Percentiles rank a stretch among this genome's conserved stretches.
phyloP scores from a whole-genome alignment of 164 flowering plant genomes.

The Aristolochia californica region DNA sequence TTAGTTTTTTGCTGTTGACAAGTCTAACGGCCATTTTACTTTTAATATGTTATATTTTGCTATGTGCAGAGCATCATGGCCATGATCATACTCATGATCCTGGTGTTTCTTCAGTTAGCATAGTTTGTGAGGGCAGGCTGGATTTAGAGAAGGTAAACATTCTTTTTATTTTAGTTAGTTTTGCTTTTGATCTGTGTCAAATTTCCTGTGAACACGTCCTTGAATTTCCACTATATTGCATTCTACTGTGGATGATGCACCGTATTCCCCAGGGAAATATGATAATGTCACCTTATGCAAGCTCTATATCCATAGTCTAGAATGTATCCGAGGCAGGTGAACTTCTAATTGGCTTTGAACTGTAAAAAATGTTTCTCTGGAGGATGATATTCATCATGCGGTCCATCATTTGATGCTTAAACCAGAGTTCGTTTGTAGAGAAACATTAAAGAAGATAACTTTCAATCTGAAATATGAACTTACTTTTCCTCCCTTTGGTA shows the following conservation, averaged over 20 bases:
- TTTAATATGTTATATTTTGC: neutral
- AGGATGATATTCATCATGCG: too few relatives aligned
- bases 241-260: too few relatives aligned
- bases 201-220: neutral
- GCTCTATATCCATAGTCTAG: neutral
- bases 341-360: too few relatives aligned
- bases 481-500: conserved; percentile 2
- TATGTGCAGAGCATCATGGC: conserved; percentile 59
- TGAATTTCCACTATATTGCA: too few relatives aligned
- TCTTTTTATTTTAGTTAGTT: neutral
- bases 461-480: too few relatives aligned
- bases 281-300: neutral
- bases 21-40: too few relatives aligned
- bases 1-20: neutral
- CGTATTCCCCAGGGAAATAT: neutral
- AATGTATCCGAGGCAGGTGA: neutral
- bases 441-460: too few relatives aligned
- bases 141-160: conserved; percentile 80
- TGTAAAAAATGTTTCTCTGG: too few relatives aligned
- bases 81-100: conserved; percentile 95
- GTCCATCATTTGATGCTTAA: too few relatives aligned
- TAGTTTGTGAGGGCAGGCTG: conserved; percentile 91
- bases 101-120: conserved; percentile 94
- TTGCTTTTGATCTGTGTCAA: neutral
- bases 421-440: too few relatives aligned